Evolutionary conservation across 768 basidiomycete genomes (phyloP).

Genomic region (Piloderma croceum): DNA sequence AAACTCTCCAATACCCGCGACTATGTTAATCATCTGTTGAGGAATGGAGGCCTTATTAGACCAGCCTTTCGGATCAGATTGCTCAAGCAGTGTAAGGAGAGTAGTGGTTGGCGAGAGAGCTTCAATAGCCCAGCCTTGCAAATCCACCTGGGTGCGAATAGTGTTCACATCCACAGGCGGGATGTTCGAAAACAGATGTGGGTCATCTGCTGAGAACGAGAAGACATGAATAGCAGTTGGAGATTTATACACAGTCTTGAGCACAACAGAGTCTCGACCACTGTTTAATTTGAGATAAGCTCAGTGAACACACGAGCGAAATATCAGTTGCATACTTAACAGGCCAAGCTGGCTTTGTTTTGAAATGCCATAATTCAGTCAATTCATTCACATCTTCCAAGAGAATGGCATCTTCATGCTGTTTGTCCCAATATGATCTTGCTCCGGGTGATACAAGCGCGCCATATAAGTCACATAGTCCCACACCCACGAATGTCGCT

Average conservation of each 20-base stretch:
- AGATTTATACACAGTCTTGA: conserved; percentile 96
- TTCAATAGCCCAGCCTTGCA: conserved; percentile 99
- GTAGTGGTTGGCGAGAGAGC: conserved; percentile 92
- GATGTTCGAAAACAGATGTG: conserved; percentile 73
- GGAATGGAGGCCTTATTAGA: conserved; percentile 92
- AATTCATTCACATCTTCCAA: conserved; percentile 88
- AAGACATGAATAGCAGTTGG: conserved; percentile 93
- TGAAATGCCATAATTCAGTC: conserved; percentile 91
- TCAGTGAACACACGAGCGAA: conserved; percentile 1
- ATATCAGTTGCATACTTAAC: conserved; percentile 60
- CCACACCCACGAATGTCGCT: conserved; percentile 93
- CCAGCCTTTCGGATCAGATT: conserved; percentile 97
- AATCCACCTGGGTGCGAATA: conserved; percentile 91
- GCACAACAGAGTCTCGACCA: conserved; percentile 82
- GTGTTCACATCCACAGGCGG: conserved; percentile 65
- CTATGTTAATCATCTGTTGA: conserved; percentile 82
- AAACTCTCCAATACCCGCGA: conserved; percentile 93
- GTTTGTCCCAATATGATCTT: conserved; percentile 81
- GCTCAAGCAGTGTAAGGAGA: conserved; percentile 87
- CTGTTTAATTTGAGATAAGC: conserved; percentile 41
- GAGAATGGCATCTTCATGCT: conserved; percentile 78
- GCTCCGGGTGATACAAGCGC: conserved; percentile 85
- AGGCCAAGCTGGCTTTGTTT: conserved; percentile 89
- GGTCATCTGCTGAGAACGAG: conserved; percentile 89
- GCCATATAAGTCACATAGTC: conserved; percentile 91